These are phyloP conservation scores for Curvularia hawaiiensis DNA, from an alignment of 2,329 filamentous ascomycete genomes.

Conservation along the genomic window DNA sequence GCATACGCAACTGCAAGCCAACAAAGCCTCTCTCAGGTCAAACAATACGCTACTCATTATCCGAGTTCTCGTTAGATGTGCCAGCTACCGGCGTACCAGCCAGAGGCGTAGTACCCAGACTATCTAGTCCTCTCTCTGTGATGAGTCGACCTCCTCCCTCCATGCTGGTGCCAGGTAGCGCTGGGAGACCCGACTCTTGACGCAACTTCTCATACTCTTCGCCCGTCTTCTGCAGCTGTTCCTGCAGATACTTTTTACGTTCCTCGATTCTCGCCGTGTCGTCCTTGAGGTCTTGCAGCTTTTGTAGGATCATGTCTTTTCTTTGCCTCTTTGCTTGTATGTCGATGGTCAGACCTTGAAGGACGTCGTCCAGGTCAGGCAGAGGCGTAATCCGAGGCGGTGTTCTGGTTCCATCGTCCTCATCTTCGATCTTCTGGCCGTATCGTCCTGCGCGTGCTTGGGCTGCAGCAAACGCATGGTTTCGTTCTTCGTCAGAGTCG, in stretches of 20 bases:
- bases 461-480: constrained; percentile 83
- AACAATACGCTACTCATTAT: constrained; percentile 31
- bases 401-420: constrained; percentile 57
- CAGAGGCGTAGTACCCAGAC: constrained; percentile 44
- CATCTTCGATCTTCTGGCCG: constrained; percentile 56
- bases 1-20: constrained; percentile 6
- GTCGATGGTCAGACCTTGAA: constrained; percentile 67
- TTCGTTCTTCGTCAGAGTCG: constrained; percentile 65
- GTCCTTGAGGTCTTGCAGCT: constrained; percentile 68
- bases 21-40: constrained; percentile 1
- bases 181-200: constrained; percentile 52
- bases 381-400: constrained; percentile 78
- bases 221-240: constrained; percentile 78
- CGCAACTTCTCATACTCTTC: constrained; percentile 69
- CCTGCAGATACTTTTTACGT: constrained; percentile 80
- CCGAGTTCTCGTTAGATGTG: constrained; percentile 31
- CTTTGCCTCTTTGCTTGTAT: constrained; percentile 65
- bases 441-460: constrained; percentile 90
- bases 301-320: constrained; percentile 63
- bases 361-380: constrained; percentile 71
- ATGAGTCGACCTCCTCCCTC: constrained; percentile 35
- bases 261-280: constrained; percentile 72
- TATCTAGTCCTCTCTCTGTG: constrained; percentile 44
- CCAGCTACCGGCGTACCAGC: constrained; percentile 40
- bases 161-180: constrained; percentile 34